Evolutionary conservation across 768 basidiomycete genomes (phyloP).

Genomic region (Phanerochaete carnosa): DNA sequence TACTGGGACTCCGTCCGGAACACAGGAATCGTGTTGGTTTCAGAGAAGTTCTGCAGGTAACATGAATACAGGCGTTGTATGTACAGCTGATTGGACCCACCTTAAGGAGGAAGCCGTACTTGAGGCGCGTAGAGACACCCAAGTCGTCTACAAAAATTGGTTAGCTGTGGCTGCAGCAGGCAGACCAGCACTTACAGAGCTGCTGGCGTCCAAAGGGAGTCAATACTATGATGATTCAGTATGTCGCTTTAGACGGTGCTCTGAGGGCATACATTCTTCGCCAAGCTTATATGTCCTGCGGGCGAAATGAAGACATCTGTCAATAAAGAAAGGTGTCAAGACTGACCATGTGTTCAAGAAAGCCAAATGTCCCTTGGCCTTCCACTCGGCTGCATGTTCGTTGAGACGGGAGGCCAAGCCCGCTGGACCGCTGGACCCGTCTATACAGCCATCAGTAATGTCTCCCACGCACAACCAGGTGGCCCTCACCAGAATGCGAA

Average conservation of each 20-base stretch:
- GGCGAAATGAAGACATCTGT: not conserved
- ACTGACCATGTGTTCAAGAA: conserved; percentile 84
- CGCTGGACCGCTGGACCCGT: conserved; percentile 58
- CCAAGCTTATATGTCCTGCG: conserved; percentile 87
- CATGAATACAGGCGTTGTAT: not conserved
- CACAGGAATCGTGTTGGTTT: conserved; percentile 38
- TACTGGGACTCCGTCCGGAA: conserved; percentile 52
- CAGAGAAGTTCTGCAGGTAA: conserved; percentile 33
- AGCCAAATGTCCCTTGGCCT: conserved; percentile 56
- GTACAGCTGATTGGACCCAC: conserved; percentile 18
- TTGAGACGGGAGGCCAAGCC: conserved; percentile 55
- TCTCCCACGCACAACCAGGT: not conserved
- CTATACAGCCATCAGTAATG: conserved; percentile 29
- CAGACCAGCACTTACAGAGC: conserved; percentile 54
- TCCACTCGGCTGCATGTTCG: conserved; percentile 55
- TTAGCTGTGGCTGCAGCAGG: not conserved
- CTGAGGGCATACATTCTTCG: conserved; percentile 67
- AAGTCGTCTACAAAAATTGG: conserved; percentile 32
- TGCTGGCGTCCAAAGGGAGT: conserved; percentile 90
- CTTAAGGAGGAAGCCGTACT: conserved; percentile 40
- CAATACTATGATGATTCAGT: conserved; percentile 45
- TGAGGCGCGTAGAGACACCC: conserved; percentile 39
- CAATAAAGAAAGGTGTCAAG: conserved; percentile 7
- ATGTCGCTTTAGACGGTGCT: not conserved
- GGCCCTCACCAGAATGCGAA: conserved; percentile 54